phyloP scores from a whole-genome alignment of 768 basidiomycete genomes.

The Termitomyces sp. region DNA sequence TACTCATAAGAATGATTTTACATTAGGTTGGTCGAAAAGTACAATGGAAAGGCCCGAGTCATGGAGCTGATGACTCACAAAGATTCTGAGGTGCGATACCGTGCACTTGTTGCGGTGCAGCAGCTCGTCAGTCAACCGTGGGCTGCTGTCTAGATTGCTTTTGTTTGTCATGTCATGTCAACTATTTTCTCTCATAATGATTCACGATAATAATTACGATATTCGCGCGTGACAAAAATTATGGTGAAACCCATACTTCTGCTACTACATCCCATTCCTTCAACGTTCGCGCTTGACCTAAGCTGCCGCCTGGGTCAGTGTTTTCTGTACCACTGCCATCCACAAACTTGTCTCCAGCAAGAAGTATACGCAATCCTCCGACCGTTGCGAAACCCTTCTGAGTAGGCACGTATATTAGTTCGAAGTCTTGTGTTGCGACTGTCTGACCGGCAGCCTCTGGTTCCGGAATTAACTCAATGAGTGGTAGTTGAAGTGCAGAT shows the following conservation, averaged over 20 bases:
- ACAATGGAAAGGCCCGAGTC: constrained; percentile 80
- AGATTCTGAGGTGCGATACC: constrained; percentile 87
- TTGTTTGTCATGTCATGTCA: background rate
- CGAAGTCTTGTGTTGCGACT: constrained; percentile 50
- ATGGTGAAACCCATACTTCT: constrained; percentile 59
- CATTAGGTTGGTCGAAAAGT: constrained; percentile 65
- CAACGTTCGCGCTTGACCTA: constrained; percentile 39
- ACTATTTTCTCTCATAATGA: background rate
- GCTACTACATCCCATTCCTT: constrained; percentile 70
- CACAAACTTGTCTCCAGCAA: constrained; percentile 49
- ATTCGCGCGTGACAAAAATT: background rate
- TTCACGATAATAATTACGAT: background rate
- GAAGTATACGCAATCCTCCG: constrained; percentile 67
- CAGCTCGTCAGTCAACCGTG: constrained; percentile 89
- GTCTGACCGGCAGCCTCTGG: constrained; percentile 20
- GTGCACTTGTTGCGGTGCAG: constrained; percentile 86
- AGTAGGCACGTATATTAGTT: constrained; percentile 55
- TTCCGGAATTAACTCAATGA: constrained; percentile 28
- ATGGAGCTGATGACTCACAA: constrained; percentile 93
- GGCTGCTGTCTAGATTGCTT: constrained; percentile 38
- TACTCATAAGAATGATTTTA: background rate
- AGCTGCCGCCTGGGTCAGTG: constrained; percentile 11
- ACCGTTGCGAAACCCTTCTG: constrained; percentile 54
- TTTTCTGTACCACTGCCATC: constrained; percentile 24
- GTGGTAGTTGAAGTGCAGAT: constrained; percentile 42